These are phyloP conservation scores for Ascochyta lentis DNA, from an alignment of 2,329 filamentous ascomycete species.

Conservation along the genomic window DNA sequence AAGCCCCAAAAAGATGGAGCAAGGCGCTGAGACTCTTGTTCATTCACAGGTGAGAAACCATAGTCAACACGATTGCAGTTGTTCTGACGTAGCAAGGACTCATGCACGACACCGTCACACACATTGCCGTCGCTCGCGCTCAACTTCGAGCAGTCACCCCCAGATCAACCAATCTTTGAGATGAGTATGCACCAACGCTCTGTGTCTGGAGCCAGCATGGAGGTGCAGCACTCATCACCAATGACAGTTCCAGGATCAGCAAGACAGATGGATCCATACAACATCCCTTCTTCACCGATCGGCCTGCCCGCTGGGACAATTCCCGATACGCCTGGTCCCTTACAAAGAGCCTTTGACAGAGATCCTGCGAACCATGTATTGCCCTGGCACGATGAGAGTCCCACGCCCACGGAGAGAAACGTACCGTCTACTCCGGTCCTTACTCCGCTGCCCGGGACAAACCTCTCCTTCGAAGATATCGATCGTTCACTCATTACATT, in stretches of 20 bases:
- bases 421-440: conserved; percentile 14
- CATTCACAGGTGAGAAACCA: neutral
- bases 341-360: conserved; percentile 30
- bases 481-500: conserved; percentile 16
- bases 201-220: conserved; percentile 20
- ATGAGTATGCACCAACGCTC: neutral
- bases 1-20: conserved; percentile 26
- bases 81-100: conserved; percentile 1
- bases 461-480: conserved; percentile 25
- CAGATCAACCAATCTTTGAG: conserved; percentile 36
- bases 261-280: conserved; percentile 8
- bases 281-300: neutral
- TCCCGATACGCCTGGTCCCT: conserved; percentile 36
- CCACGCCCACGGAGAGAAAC: neutral
- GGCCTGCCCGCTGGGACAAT: conserved; percentile 33
- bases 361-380: conserved; percentile 16
- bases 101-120: neutral
- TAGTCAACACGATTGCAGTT: neutral
- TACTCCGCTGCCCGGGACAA: conserved; percentile 37
- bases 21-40: neutral
- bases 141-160: conserved; percentile 35
- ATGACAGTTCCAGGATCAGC: conserved; percentile 32
- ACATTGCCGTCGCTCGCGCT: conserved; percentile 33
- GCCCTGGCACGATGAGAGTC: conserved; percentile 7
- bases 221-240: conserved; percentile 38